Conservation (phyloP, 768 basidiomycete species). For the Tricholoma flavovirens region DNA sequence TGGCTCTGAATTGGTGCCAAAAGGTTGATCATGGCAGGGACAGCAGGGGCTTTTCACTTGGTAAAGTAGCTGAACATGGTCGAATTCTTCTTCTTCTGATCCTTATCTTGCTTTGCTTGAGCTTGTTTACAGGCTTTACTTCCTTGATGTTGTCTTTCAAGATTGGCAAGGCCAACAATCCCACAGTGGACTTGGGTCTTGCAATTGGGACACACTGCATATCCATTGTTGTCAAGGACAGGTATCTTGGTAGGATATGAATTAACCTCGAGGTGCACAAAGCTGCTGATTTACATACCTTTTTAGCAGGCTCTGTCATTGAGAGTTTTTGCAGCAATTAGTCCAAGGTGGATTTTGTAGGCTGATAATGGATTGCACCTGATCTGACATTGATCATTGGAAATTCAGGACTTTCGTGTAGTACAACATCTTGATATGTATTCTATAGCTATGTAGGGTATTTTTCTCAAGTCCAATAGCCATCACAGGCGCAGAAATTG, state of each 20-base stretch:
- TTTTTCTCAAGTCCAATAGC: background rate
- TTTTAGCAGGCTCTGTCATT: background rate
- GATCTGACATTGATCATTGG: background rate
- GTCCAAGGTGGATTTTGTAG: background rate
- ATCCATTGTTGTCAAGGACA: background rate
- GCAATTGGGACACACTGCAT: background rate
- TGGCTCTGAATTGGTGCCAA: background rate
- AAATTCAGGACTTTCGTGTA: background rate
- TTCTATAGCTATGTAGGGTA: too few relatives aligned
- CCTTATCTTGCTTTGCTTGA: too few relatives aligned
- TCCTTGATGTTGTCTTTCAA: background rate
- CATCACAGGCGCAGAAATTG: background rate
- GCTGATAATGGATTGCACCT: background rate
- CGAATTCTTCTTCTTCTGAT: background rate
- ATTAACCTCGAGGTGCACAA: background rate
- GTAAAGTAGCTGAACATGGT: constrained; percentile 9
- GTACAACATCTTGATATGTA: background rate
- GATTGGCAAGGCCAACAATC: background rate
- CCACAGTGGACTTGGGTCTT: background rate
- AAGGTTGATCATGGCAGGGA: background rate
- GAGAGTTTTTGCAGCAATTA: background rate
- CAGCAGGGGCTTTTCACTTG: background rate
- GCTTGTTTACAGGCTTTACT: background rate
- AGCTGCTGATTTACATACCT: background rate
- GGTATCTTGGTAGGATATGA: background rate